Conservation (phyloP, 2,329 filamentous ascomycete species). For the Uncinocarpus reesii region DNA sequence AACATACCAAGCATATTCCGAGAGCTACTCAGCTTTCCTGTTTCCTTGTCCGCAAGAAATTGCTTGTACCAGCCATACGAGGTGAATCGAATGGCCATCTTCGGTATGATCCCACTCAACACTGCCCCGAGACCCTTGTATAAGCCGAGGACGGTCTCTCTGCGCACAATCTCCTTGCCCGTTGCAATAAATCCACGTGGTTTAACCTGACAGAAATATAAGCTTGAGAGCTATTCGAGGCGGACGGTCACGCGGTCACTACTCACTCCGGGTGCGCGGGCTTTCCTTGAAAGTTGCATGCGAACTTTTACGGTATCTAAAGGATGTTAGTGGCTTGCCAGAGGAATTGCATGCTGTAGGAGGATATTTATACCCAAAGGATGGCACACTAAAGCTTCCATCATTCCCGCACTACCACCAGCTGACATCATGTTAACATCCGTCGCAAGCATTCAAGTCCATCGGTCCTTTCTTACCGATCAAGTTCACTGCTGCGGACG, state of each 20-base stretch:
- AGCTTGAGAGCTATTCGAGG: neutral
- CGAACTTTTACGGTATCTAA: slow-evolving; percentile 95
- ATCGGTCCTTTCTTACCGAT: slow-evolving; percentile 54
- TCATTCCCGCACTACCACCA: slow-evolving; percentile 95
- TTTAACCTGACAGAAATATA: slow-evolving; percentile 43
- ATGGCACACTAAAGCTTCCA: slow-evolving; percentile 95
- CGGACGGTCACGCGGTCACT: neutral
- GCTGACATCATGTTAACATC: slow-evolving; percentile 44
- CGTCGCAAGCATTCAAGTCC: slow-evolving; percentile 15
- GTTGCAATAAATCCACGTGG: slow-evolving; percentile 81
- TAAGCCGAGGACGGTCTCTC: slow-evolving; percentile 81
- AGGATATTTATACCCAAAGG: slow-evolving; percentile 58
- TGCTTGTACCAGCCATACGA: slow-evolving; percentile 96
- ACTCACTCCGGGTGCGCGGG: slow-evolving; percentile 64
- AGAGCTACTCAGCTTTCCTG: slow-evolving; percentile 57
- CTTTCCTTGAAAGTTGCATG: slow-evolving; percentile 92
- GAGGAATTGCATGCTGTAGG: neutral
- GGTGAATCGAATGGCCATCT: slow-evolving; percentile 98
- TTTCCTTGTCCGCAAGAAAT: slow-evolving; percentile 56
- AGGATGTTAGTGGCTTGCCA: slow-evolving; percentile 19
- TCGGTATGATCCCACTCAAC: slow-evolving; percentile 88
- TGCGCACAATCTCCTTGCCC: slow-evolving; percentile 72
- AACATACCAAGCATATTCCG: slow-evolving; percentile 57
- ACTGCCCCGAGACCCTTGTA: slow-evolving; percentile 99
- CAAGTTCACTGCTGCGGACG: slow-evolving; percentile 79